phyloP scores from a whole-genome alignment of 2,329 filamentous ascomycete genomes.

The Aspergillus sp. region DNA sequence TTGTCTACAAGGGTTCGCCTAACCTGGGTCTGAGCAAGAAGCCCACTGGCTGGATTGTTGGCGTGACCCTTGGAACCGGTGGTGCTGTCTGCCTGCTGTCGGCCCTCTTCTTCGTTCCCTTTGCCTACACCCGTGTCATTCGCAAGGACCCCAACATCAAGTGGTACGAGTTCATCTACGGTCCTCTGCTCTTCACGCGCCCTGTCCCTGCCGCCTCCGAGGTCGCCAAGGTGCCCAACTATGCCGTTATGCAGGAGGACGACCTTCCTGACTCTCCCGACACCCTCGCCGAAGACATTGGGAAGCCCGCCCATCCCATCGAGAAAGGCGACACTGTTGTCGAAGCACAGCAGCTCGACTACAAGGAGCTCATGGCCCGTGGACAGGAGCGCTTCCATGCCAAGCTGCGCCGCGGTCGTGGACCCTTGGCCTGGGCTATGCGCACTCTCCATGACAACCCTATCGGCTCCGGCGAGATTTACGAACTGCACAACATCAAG shows the following conservation, averaged over 20 bases:
- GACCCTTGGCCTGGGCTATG: constrained; percentile 83
- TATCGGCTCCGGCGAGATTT: constrained; percentile 72
- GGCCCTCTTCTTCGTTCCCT: constrained; percentile 75
- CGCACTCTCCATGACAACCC: constrained; percentile 75
- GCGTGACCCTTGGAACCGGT: constrained; percentile 69
- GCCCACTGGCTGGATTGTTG: constrained; percentile 68
- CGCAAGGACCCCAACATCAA: constrained; percentile 69
- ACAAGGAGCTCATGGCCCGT: constrained; percentile 65
- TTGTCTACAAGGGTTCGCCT: constrained; percentile 81
- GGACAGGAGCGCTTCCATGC: constrained; percentile 64
- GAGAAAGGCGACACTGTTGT: constrained; percentile 48
- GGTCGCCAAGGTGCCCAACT: constrained; percentile 69
- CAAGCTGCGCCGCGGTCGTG: constrained; percentile 64
- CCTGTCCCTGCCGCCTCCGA: constrained; percentile 59
- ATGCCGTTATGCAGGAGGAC: constrained; percentile 72
- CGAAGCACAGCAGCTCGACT: constrained; percentile 61
- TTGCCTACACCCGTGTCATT: constrained; percentile 67
- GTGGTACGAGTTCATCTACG: constrained; percentile 65
- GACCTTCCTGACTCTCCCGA: constrained; percentile 11
- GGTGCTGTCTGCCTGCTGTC: constrained; percentile 63
- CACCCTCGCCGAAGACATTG: constrained; percentile 45
- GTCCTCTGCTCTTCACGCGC: constrained; percentile 68
- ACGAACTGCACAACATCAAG: constrained; percentile 73
- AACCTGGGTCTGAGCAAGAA: constrained; percentile 64
- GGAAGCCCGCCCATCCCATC: constrained; percentile 29